Evolutionary conservation across 495 filamentous ascomycete genomes (phyloP), one percentile per base, ranked within the genome.

Genomic region (Neurospora sp.): DNA sequence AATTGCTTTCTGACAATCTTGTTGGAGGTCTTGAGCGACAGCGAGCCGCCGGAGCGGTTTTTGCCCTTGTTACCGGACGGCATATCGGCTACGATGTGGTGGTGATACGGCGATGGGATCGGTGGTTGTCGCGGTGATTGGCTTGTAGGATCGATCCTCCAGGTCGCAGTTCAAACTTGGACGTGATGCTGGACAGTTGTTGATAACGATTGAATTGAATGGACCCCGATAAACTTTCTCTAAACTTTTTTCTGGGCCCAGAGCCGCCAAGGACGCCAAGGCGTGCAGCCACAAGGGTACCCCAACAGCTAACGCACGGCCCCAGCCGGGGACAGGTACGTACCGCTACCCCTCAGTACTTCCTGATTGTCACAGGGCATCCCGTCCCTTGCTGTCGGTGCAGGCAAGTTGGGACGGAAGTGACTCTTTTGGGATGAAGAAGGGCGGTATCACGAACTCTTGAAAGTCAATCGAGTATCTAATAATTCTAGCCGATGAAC

Each of bases 1-100:
- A 93, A 84, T 73, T 88, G 81, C 80, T 96, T 86, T 22, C 95
- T 87, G 74, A 87, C 89, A 40, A 91, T 80, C 81, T 96, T 97
- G 82, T 98, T 98, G 39, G 59, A 59, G 4, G 77, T 78, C 69
- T 77, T 80, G 9, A 76, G 74, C 68, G 76, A 76, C 38, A 81
- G 70, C 5, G 80, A 81, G 6, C 22, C 71, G 40, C 77, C 76
- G 48, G 74, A 73, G 68, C 69, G 70, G 31, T 42, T 27, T 37
- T 48, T 14, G 61, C 75, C 12, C 41, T 44, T 73, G 70, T 68
- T 35, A 59, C 42, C 27, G 70, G 70, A 14, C 27, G 53, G 53
- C 53, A 65, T 65, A 65, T 65, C 31, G 53, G 53, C 53, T 16
- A 18, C 7, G 6, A 65, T 35, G 22, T 65, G 53, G 22, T 65